phyloP scores from a whole-genome alignment of 768 basidiomycete species.

The Chalciporus sphaerocephalus region DNA sequence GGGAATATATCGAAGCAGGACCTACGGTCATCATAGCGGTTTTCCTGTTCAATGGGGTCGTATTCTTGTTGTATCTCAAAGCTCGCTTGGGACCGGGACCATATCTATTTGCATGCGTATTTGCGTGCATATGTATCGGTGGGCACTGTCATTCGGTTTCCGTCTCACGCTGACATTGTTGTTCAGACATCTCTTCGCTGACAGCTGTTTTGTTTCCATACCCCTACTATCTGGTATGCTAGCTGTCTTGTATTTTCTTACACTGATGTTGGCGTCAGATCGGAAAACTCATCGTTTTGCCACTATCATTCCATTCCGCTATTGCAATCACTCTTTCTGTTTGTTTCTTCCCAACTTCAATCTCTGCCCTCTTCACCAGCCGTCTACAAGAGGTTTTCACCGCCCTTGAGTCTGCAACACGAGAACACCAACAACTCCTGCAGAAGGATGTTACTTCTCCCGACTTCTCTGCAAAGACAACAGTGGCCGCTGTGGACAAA shows the following conservation, averaged over 20 bases:
- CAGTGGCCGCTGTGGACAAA: conserved; percentile 31
- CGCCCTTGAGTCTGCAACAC: conserved; percentile 44
- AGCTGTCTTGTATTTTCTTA: not conserved
- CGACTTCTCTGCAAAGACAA: conserved; percentile 30
- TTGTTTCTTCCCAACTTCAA: conserved; percentile 57
- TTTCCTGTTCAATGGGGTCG: conserved; percentile 61
- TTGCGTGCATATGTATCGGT: conserved; percentile 62
- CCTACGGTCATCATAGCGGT: conserved; percentile 56
- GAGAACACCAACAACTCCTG: conserved; percentile 45
- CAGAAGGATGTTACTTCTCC: conserved; percentile 36
- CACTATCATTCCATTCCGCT: conserved; percentile 55
- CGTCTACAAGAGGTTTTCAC: conserved; percentile 45
- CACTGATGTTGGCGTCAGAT: conserved; percentile 30
- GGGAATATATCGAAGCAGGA: conserved; percentile 56
- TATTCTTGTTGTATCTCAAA: conserved; percentile 55
- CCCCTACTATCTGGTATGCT: conserved; percentile 51
- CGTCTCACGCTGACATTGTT: not conserved
- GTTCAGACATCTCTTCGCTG: conserved; percentile 53
- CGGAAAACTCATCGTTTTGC: conserved; percentile 51
- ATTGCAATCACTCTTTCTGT: conserved; percentile 50
- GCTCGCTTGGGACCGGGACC: conserved; percentile 61
- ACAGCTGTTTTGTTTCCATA: conserved; percentile 61
- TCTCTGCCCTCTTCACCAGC: conserved; percentile 55
- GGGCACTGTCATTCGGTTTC: conserved; percentile 9
- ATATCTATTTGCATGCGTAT: conserved; percentile 49